Conservation (phyloP, 345 rosid genomes). For the Salix viminalis region DNA sequence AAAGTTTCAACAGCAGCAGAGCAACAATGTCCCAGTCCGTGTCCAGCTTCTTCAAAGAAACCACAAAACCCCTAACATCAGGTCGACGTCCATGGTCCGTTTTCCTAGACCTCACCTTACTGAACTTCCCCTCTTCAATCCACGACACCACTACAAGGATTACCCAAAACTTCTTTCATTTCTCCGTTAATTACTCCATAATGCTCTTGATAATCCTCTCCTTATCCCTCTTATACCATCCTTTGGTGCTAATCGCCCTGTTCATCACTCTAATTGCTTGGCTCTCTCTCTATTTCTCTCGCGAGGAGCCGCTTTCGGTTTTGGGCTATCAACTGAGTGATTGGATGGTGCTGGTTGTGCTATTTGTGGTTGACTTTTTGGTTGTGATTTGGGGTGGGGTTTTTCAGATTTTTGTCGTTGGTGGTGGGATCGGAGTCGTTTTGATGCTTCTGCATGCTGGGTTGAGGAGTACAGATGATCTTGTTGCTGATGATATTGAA, state of each 20-base stretch:
- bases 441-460: constrained; percentile 48
- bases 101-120: constrained; percentile 45
- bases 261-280: constrained; percentile 46
- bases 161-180: constrained; percentile 59
- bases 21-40: constrained; percentile 19
- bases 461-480: constrained; percentile 61
- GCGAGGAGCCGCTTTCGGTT: constrained; percentile 47
- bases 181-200: constrained; percentile 48
- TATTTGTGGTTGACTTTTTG: constrained; percentile 34
- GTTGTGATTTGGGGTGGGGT: constrained; percentile 43
- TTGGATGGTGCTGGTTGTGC: constrained; percentile 33
- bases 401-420: constrained; percentile 43
- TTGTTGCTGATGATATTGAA: constrained; percentile 55
- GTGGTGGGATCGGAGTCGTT: constrained; percentile 28
- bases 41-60: constrained; percentile 39
- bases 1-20: background rate
- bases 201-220: constrained; percentile 38
- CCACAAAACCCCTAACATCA: constrained; percentile 38
- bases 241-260: constrained; percentile 47
- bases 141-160: constrained; percentile 53
- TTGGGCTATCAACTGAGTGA: constrained; percentile 42
- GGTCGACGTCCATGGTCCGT: constrained; percentile 50
- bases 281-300: constrained; percentile 64
- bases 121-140: constrained; percentile 46
- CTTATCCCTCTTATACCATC: constrained; percentile 51